A percentile compares a stretch with the other conserved stretches of the same genome.
phyloP scores from a whole-genome alignment of 768 basidiomycete genomes.

The Cyclocybe cylindracea region DNA sequence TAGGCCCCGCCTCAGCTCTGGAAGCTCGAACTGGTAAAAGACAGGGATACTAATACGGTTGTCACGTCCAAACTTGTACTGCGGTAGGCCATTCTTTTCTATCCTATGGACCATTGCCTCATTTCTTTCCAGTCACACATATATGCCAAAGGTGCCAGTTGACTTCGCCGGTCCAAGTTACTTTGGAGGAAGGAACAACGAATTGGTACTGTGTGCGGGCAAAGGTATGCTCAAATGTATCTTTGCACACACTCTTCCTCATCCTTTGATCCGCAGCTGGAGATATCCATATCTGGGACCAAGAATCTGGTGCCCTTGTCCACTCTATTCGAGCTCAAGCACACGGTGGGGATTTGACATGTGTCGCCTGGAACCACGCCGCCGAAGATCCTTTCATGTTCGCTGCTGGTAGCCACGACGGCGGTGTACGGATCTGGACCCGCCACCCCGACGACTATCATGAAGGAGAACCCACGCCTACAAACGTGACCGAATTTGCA shows the following conservation, averaged over 20 bases:
- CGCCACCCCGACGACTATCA: constrained; percentile 29
- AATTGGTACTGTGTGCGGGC: constrained; percentile 75
- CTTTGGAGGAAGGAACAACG: constrained; percentile 79
- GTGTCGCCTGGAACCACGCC: constrained; percentile 78
- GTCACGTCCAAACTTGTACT: constrained; percentile 39
- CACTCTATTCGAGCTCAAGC: constrained; percentile 68
- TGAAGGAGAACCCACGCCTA: constrained; percentile 9
- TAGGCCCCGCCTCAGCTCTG: constrained; percentile 80
- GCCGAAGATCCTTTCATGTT: constrained; percentile 70
- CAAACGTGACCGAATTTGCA: constrained; percentile 7
- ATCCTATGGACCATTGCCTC: constrained; percentile 4
- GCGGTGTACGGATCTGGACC: constrained; percentile 75
- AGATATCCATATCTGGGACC: constrained; percentile 86
- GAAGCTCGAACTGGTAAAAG: constrained; percentile 67
- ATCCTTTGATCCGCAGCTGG: constrained; percentile 49
- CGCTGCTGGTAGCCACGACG: constrained; percentile 78
- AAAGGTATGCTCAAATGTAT: constrained; percentile 49
- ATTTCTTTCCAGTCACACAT: constrained; percentile 57
- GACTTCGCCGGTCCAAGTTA: constrained; percentile 83
- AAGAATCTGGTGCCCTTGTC: constrained; percentile 71
- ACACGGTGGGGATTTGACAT: constrained; percentile 71
- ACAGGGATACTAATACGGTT: constrained; percentile 38
- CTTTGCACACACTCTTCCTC: background rate
- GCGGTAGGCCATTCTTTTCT: constrained; percentile 26
- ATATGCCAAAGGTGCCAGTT: constrained; percentile 65